Conservation (phyloP, 176 grass and related monocot species). For the Phoenix roebelenii region DNA sequence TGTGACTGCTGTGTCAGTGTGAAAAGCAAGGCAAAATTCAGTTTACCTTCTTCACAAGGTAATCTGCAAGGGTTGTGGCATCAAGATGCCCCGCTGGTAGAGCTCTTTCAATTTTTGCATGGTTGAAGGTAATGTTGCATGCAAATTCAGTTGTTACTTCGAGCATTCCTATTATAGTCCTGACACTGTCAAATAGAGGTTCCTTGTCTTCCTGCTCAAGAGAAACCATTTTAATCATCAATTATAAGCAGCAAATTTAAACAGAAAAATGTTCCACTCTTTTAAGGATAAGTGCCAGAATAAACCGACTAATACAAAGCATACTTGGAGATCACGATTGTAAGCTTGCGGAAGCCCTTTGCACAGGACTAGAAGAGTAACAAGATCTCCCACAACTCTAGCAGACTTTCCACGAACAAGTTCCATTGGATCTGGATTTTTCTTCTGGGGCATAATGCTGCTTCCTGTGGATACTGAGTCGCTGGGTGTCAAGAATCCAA, state of each 20-base stretch:
- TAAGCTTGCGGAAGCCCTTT: constrained; percentile 95
- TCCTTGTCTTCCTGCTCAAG: constrained; percentile 91
- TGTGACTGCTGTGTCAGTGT: too few species aligned
- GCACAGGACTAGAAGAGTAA: constrained; percentile 74
- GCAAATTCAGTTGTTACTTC: constrained; percentile 89
- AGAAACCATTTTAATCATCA: constrained; percentile 16
- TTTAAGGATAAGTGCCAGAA: not conserved
- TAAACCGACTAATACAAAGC: not conserved
- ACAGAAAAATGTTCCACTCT: not conserved
- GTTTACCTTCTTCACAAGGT: constrained; percentile 97
- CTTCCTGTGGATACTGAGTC: constrained; percentile 74
- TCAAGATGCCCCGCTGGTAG: constrained; percentile 90
- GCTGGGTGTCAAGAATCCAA: constrained; percentile 72
- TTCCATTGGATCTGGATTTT: constrained; percentile 95
- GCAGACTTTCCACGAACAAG: constrained; percentile 95
- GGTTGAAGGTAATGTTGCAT: constrained; percentile 88
- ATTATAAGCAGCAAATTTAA: not conserved
- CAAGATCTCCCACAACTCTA: constrained; percentile 80
- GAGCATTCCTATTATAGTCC: constrained; percentile 79
- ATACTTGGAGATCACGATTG: constrained; percentile 91
- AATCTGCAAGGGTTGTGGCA: constrained; percentile 97
- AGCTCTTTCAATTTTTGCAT: constrained; percentile 61
- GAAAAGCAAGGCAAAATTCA: not conserved
- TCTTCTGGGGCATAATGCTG: constrained; percentile 91
- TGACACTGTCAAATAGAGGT: constrained; percentile 87